Conservation (phyloP, 106 monocot species). For the Dioscorea dumetorum region DNA sequence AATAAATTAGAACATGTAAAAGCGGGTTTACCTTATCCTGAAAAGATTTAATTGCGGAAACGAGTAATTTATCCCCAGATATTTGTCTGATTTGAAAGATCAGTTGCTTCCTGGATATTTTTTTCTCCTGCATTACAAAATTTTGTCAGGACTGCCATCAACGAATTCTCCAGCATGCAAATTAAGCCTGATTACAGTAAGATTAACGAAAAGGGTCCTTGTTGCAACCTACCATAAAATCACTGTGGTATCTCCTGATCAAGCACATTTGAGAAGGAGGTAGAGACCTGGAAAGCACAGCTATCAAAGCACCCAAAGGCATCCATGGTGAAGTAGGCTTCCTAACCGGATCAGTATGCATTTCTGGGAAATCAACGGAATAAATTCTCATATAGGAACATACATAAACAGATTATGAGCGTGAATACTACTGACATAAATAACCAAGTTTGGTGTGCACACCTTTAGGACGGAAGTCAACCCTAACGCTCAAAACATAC, state of each 20-base stretch:
- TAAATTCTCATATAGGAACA: not conserved
- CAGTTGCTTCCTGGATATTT: slow-evolving; percentile 45
- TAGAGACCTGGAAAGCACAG: slow-evolving; percentile 15
- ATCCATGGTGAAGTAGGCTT: slow-evolving; percentile 51
- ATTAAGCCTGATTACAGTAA: too few relatives aligned
- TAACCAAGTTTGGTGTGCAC: not conserved
- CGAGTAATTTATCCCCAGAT: slow-evolving; percentile 42
- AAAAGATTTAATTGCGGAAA: slow-evolving; percentile 29
- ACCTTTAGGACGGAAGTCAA: slow-evolving; percentile 24
- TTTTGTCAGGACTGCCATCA: not conserved
- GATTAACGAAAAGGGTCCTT: too few relatives aligned
- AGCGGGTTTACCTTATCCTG: slow-evolving; percentile 28
- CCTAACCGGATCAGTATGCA: slow-evolving; percentile 3
- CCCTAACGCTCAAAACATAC: slow-evolving; percentile 28
- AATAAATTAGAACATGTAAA: too few relatives aligned
- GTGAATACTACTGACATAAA: not conserved
- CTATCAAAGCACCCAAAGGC: slow-evolving; percentile 23
- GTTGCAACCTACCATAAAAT: slow-evolving; percentile 22
- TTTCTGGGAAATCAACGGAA: slow-evolving; percentile 18
- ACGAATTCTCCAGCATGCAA: not conserved
- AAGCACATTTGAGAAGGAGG: slow-evolving; percentile 31
- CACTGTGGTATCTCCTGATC: slow-evolving; percentile 31
- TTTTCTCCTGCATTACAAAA: slow-evolving; percentile 38
- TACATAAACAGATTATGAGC: not conserved
- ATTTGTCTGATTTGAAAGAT: slow-evolving; percentile 30